A percentile compares a stretch with the other conserved stretches of the same genome.
These are phyloP conservation scores for Avena eriantha DNA, from an alignment of 176 grass and related monocot genomes.

Conservation along the genomic window DNA sequence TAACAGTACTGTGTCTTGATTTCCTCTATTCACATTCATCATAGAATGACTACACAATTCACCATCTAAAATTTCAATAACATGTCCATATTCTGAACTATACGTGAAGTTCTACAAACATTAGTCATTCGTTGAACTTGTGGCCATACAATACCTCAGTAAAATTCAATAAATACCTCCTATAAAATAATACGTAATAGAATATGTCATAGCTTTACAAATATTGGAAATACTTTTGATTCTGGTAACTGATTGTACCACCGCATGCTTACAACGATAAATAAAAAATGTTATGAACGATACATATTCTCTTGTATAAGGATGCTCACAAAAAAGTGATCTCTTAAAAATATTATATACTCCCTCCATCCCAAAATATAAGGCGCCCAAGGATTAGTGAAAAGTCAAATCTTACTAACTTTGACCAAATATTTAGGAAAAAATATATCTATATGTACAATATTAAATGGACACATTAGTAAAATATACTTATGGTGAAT, in stretches of 20 bases:
- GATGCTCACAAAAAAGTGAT: background rate
- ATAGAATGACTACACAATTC: background rate
- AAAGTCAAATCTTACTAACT: no score
- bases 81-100: background rate
- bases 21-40: background rate
- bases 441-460: no score
- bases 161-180: background rate
- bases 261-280: background rate
- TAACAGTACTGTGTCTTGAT: conserved; percentile 7
- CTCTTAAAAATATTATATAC: background rate
- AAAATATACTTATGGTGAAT: no score
- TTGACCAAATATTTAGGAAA: no score
- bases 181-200: background rate
- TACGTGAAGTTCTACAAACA: background rate
- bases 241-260: background rate
- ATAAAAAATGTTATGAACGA: conserved; percentile 4
- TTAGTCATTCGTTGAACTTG: background rate
- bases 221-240: background rate
- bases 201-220: conserved; percentile 7
- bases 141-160: background rate
- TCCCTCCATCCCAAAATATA: no score
- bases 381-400: no score
- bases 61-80: conserved; percentile 2
- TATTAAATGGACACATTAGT: no score
- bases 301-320: background rate